Conservation (phyloP, 1,139 yeast species). For the Saccharomyces hybrid region DNA sequence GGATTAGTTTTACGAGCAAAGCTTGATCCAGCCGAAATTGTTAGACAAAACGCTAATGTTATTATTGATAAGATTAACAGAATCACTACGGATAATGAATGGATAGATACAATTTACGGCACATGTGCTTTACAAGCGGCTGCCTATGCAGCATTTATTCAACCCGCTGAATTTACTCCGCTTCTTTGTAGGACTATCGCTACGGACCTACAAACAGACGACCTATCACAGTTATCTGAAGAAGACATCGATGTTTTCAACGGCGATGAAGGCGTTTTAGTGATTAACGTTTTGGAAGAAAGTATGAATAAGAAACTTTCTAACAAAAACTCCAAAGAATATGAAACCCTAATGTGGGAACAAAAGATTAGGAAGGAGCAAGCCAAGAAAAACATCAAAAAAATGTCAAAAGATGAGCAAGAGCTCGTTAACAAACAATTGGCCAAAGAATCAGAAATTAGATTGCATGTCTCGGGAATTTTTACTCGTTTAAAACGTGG, state of each 20-base stretch:
- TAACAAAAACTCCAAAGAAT: constrained; percentile 68
- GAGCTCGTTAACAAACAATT: constrained; percentile 52
- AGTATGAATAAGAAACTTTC: constrained; percentile 36
- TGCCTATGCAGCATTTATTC: constrained; percentile 63
- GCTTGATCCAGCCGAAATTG: constrained; percentile 59
- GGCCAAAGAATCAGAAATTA: constrained; percentile 48
- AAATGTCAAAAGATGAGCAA: constrained; percentile 73
- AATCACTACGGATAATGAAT: neutral
- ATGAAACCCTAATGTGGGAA: constrained; percentile 87
- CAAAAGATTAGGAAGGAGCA: constrained; percentile 70
- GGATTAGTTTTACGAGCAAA: constrained; percentile 57
- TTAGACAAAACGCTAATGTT: constrained; percentile 36
- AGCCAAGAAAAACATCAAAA: constrained; percentile 47
- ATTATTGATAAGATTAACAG: constrained; percentile 32
- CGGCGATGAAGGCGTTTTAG: constrained; percentile 62
- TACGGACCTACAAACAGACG: constrained; percentile 35
- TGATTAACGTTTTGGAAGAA: constrained; percentile 51
- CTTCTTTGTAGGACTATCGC: constrained; percentile 39
- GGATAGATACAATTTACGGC: constrained; percentile 22
- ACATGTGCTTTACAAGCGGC: constrained; percentile 46
- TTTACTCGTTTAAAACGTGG: constrained; percentile 42
- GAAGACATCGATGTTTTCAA: constrained; percentile 56
- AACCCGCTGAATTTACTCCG: constrained; percentile 55
- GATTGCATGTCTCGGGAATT: constrained; percentile 39
- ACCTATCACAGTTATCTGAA: constrained; percentile 33